Base-by-base conservation (phyloP, 148 eudicot species). In the Linanthus parryae region DNA sequence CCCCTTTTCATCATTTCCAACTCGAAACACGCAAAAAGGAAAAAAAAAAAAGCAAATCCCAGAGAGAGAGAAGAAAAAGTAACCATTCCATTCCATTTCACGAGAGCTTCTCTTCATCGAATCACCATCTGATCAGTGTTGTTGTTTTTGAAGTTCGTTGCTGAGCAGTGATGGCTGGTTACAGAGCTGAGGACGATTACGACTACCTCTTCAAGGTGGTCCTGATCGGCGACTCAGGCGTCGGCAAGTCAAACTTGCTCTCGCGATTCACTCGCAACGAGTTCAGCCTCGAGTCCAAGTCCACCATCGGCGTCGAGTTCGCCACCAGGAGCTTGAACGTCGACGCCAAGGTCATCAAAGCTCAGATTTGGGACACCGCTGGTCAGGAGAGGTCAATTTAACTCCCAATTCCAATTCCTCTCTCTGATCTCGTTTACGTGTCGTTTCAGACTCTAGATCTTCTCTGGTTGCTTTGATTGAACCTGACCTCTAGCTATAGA, bases 251-350 rank as follows among this genome's bases (percentile, higher is more conserved):
- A 15, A 63, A 63, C 33, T 49, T 63, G 31, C 67, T 63, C 10
- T 63, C 67, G 0, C 38, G 67, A 21, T 77, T 77, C 45, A 77
- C 83, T 15, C 62, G 79, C 11, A 78, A 78, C 49, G 83, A 78
- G 61, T 78, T 78, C 52, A 73, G 83, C 30, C 67, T 78, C n/a
- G 83, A 78, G 59, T 73, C 79, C 41, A 78, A 78, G 53, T 78
- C 82, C 23, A 77, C 82, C 14, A 77, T 77, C 44, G 82, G 82
- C 12, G 67, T 63, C 8, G 67, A 63, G 55, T 63, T 63, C 24
- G 67, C 67, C 5, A 63, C 67, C 23, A 56, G 67, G 11, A 55
- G 54, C 48, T 41, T 63, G 33, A 63, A 41, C 21, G 48, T 63
- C 22, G 48, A 63, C 16, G 44, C 53, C 17, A 63, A 63, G 55